phyloP scores from a whole-genome alignment of 257 asterid genomes.

The Buddleja alternifolia region DNA sequence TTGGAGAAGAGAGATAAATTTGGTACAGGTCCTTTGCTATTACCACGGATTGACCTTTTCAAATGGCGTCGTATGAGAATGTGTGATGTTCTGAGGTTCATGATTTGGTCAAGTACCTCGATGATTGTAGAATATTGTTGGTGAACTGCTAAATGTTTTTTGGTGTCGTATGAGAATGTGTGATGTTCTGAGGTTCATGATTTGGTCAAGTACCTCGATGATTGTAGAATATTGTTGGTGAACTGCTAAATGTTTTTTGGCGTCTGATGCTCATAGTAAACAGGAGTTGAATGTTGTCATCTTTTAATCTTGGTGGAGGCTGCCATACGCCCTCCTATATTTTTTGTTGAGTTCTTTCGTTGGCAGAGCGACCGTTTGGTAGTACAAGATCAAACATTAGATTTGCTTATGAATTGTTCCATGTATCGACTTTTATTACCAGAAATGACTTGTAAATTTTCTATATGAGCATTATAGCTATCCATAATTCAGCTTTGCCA shows the following conservation, averaged over 20 bases:
- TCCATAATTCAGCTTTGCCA: neutral
- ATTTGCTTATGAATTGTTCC: neutral
- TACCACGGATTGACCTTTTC: neutral
- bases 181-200: slow-evolving; percentile 11
- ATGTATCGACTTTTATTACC: neutral
- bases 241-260: neutral
- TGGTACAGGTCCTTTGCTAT: neutral
- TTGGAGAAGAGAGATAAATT: neutral
- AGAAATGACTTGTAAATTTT: neutral
- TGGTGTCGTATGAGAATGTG: neutral
- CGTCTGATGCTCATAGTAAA: too few relatives aligned
- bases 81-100: slow-evolving; percentile 6
- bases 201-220: slow-evolving; percentile 22
- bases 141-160: neutral
- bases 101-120: slow-evolving; percentile 22
- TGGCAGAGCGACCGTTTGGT: neutral
- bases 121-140: neutral
- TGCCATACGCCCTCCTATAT: neutral
- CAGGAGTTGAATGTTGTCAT: neutral
- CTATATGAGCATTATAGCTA: neutral
- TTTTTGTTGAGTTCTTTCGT: neutral
- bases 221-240: neutral
- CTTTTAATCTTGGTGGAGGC: neutral
- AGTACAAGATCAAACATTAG: neutral
- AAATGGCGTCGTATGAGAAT: slow-evolving; percentile 4